Evolutionary conservation across 164 flowering plant species (phyloP).

Genomic region (Vitis vinifera): DNA sequence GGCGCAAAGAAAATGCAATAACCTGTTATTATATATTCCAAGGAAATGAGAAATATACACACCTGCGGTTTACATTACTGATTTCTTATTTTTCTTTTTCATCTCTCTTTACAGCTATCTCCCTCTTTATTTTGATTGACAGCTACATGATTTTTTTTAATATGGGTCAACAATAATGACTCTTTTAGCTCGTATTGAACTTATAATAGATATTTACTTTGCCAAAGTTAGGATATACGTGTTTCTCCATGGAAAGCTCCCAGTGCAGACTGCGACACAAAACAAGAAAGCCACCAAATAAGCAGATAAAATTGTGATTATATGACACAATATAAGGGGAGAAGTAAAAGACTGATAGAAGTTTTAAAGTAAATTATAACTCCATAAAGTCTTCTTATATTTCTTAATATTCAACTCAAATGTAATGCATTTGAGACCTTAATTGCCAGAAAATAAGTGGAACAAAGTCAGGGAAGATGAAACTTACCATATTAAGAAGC

Average conservation of each 20-base stretch:
- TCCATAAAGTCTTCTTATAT: too few relatives aligned
- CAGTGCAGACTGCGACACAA: conserved; percentile 31
- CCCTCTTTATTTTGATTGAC: background rate
- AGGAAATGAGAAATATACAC: background rate
- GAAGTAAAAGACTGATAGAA: background rate
- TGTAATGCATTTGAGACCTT: background rate
- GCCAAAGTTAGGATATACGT: conserved; percentile 1
- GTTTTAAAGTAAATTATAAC: background rate
- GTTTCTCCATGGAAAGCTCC: conserved; percentile 20
- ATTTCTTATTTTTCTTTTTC: background rate
- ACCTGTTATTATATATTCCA: background rate
- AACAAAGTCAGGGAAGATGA: background rate
- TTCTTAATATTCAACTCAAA: background rate
- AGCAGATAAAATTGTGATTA: background rate
- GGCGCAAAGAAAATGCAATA: too few relatives aligned
- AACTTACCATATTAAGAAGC: conserved; percentile 68
- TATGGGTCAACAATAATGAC: background rate
- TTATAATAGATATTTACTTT: conserved; percentile 8
- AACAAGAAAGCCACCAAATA: background rate
- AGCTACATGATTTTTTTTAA: background rate
- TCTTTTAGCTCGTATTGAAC: conserved; percentile 3
- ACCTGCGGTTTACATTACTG: too few relatives aligned
- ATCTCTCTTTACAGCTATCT: conserved; percentile 1
- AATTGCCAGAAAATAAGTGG: background rate
- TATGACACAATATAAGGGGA: background rate